Evolutionary conservation across 805 yeast species (phyloP).

Genomic region (Candida xiaguanensis): DNA sequence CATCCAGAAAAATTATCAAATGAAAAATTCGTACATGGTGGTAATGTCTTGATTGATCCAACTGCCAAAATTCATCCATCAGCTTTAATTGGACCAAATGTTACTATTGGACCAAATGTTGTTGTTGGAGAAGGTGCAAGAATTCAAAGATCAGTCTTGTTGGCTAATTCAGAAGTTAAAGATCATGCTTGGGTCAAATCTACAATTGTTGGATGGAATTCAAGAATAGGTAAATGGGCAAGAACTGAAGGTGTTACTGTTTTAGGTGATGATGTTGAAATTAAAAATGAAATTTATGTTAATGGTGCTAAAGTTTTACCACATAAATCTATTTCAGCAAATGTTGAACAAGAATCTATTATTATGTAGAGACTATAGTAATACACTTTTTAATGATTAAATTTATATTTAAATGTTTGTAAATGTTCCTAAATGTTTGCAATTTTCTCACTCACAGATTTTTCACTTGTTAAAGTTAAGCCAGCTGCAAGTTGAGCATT

Average conservation of each 20-base stretch:
- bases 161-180: conserved; percentile 86
- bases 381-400: conserved; percentile 48
- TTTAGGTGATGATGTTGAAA: conserved; percentile 97
- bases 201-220: conserved; percentile 99
- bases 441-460: conserved; percentile 26
- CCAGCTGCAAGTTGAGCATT: conserved; percentile 43
- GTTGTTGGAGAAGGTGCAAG: conserved; percentile 98
- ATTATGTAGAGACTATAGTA: conserved; percentile 65
- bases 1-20: conserved; percentile 62
- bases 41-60: conserved; percentile 92
- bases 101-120: conserved; percentile 95
- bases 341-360: conserved; percentile 96
- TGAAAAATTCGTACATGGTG: conserved; percentile 77
- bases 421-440: conserved; percentile 4
- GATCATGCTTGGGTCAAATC: conserved; percentile 98
- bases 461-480: conserved; percentile 15
- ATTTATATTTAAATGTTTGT: not conserved
- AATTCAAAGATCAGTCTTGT: conserved; percentile 90
- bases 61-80: conserved; percentile 87
- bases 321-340: conserved; percentile 92
- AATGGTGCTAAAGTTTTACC: conserved; percentile 99
- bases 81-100: conserved; percentile 98
- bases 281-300: conserved; percentile 96
- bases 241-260: conserved; percentile 97
- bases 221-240: conserved; percentile 97